Evolutionary conservation across 2,329 filamentous ascomycete genomes (phyloP).

Genomic region (Fonsecaea pugnacius): DNA sequence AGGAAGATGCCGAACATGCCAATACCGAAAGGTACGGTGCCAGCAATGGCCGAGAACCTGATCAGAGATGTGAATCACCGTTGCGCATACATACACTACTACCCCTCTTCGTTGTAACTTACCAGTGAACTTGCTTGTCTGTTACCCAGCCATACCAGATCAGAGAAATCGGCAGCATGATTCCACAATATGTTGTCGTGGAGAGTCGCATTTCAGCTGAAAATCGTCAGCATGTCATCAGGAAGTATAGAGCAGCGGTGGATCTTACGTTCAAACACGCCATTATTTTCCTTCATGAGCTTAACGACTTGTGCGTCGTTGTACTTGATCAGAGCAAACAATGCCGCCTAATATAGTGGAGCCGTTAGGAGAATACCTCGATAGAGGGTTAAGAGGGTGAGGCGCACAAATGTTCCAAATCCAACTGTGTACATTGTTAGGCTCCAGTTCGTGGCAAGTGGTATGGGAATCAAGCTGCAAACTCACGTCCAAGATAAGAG

Average conservation of each 20-base stretch:
- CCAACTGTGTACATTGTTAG: background rate
- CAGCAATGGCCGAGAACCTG: conserved; percentile 51
- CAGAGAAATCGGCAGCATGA: conserved; percentile 6
- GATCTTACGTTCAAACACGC: background rate
- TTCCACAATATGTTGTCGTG: background rate
- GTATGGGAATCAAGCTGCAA: background rate
- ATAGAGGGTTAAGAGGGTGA: background rate
- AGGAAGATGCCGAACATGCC: conserved; percentile 36
- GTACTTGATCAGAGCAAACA: conserved; percentile 1
- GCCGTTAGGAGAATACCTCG: background rate
- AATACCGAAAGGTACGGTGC: conserved; percentile 40
- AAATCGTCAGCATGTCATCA: background rate
- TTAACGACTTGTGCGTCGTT: conserved; percentile 3
- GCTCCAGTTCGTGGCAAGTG: background rate
- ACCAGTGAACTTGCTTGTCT: conserved; percentile 1
- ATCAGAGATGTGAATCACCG: background rate
- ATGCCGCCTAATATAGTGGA: background rate
- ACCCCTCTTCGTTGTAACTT: background rate
- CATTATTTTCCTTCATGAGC: background rate
- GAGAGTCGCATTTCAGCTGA: conserved; percentile 3
- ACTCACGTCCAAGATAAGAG: conserved; percentile 33
- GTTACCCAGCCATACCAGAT: conserved; percentile 12
- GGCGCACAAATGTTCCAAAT: background rate
- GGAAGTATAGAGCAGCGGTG: background rate
- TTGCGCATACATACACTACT: background rate